phyloP scores from a whole-genome alignment of 164 flowering plant species.

The Liriodendron chinense region DNA sequence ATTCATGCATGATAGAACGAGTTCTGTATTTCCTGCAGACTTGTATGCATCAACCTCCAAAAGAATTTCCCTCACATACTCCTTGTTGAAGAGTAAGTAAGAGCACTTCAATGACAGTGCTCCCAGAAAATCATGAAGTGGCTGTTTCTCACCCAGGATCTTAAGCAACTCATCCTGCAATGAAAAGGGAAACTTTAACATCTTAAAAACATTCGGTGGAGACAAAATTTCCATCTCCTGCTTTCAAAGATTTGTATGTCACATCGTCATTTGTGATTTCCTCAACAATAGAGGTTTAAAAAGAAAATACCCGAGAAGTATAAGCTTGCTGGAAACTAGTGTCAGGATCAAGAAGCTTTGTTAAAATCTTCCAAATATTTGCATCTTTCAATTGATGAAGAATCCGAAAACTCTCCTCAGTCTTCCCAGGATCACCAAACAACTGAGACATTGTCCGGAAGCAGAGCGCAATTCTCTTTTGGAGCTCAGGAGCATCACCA shows the following conservation, averaged over 20 bases:
- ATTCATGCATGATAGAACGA: constrained; percentile 63
- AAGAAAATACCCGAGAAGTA: constrained; percentile 47
- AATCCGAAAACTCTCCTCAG: constrained; percentile 77
- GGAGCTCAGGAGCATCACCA: constrained; percentile 64
- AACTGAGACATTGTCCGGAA: constrained; percentile 81
- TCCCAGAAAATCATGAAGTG: constrained; percentile 72
- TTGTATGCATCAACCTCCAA: constrained; percentile 48
- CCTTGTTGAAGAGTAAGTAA: constrained; percentile 82
- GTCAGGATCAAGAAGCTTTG: constrained; percentile 62
- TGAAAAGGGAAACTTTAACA: too few species aligned
- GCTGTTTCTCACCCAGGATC: constrained; percentile 80
- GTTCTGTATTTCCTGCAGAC: constrained; percentile 48
- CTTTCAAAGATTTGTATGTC: too few species aligned
- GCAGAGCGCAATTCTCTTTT: constrained; percentile 62
- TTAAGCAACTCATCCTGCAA: constrained; percentile 84
- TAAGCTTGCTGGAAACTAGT: constrained; percentile 54
- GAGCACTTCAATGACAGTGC: constrained; percentile 79
- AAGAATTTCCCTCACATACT: constrained; percentile 75
- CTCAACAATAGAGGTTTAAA: too few species aligned
- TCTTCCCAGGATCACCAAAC: constrained; percentile 71
- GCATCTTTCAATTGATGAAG: constrained; percentile 90
- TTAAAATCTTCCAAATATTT: constrained; percentile 79
- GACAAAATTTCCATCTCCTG: too few species aligned
- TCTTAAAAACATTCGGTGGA: too few species aligned
- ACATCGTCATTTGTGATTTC: too few species aligned